Evolutionary conservation across 2,329 filamentous ascomycete genomes (phyloP).

Genomic region (Eurotiales sp.): DNA sequence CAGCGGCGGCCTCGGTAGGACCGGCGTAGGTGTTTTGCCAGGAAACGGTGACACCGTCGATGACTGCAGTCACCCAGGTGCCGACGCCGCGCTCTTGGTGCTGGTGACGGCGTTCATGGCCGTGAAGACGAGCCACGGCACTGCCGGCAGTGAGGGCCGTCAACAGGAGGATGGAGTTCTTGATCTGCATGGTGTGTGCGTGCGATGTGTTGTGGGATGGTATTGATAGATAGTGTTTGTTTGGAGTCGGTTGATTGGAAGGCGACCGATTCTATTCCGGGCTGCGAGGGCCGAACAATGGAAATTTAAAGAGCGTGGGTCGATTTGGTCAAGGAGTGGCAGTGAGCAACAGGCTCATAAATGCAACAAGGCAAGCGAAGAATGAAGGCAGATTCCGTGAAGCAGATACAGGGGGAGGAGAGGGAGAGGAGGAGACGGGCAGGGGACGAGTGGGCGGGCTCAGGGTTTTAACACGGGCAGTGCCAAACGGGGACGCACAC

Average conservation of each 20-base stretch:
- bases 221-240: neutral
- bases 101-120: slow-evolving; percentile 36
- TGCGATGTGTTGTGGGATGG: neutral
- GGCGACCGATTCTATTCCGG: too few relatives aligned
- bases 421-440: neutral
- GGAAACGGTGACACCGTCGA: slow-evolving; percentile 30
- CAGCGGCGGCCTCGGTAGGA: slow-evolving; percentile 11
- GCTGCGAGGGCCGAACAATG: neutral
- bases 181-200: slow-evolving; percentile 31
- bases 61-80: slow-evolving; percentile 30
- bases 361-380: neutral
- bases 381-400: slow-evolving; percentile 5
- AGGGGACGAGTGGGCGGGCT: neutral
- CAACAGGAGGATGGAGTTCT: slow-evolving; percentile 34
- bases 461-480: too few relatives aligned
- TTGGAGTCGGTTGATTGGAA: too few relatives aligned
- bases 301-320: slow-evolving; percentile 13
- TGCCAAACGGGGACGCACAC: too few relatives aligned
- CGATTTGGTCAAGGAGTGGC: slow-evolving; percentile 14
- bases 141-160: slow-evolving; percentile 36
- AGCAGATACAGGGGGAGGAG: neutral
- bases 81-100: slow-evolving; percentile 32
- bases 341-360: slow-evolving; percentile 15
- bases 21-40: slow-evolving; percentile 37
- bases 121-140: slow-evolving; percentile 34